phyloP scores from a whole-genome alignment of 768 basidiomycete genomes.

The Mycena sanguinolenta region DNA sequence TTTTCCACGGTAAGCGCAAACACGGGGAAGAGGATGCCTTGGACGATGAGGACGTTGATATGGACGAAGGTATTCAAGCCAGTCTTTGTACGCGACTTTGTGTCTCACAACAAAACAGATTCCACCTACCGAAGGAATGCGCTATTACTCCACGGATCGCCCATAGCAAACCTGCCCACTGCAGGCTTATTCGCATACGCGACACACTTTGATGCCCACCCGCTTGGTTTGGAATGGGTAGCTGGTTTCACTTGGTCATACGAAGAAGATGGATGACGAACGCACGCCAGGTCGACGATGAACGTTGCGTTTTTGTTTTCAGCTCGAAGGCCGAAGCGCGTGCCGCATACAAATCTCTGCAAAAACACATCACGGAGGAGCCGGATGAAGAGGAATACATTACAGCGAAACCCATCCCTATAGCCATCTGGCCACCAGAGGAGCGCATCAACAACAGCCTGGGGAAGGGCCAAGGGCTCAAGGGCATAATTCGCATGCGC shows the following conservation, averaged over 20 bases:
- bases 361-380: conserved; percentile 65
- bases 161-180: conserved; percentile 83
- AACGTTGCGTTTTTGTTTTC: conserved; percentile 85
- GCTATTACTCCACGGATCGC: conserved; percentile 77
- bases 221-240: conserved; percentile 85
- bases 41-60: conserved; percentile 51
- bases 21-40: conserved; percentile 47
- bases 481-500: conserved; percentile 77
- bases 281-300: conserved; percentile 71
- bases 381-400: conserved; percentile 70
- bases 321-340: conserved; percentile 66
- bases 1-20: conserved; percentile 60
- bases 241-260: not conserved
- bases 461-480: conserved; percentile 77
- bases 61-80: conserved; percentile 49
- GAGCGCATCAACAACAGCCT: conserved; percentile 81
- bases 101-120: conserved; percentile 49
- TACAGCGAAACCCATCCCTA: conserved; percentile 77
- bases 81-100: not conserved
- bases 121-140: conserved; percentile 71
- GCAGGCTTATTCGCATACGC: conserved; percentile 85
- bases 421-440: conserved; percentile 84
- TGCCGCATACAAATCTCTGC: conserved; percentile 62
- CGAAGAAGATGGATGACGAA: not conserved
- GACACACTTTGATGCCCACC: conserved; percentile 80